These are phyloP conservation scores for Ganoderma lucidum DNA, from an alignment of 1,284 basidiomycete genomes.

Conservation along the genomic window DNA sequence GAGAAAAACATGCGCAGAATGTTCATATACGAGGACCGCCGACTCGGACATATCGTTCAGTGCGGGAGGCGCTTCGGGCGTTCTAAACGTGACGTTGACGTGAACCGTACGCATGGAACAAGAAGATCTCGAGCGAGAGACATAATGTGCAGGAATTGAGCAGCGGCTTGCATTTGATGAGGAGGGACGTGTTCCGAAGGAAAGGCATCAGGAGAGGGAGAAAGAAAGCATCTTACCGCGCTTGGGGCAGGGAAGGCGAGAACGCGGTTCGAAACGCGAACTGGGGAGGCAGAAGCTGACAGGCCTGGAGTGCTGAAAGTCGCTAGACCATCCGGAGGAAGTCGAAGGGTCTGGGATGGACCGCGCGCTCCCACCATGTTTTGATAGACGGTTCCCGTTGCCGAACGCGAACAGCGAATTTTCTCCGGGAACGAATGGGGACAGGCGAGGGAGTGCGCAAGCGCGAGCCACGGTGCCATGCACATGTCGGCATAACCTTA, in stretches of 20 bases:
- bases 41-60: conserved; percentile 22
- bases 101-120: conserved; percentile 19
- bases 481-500: conserved; percentile 20
- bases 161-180: conserved; percentile 26
- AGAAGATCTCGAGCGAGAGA: conserved; percentile 21
- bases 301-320: conserved; percentile 29
- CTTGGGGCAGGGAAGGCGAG: conserved; percentile 21
- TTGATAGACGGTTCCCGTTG: conserved; percentile 24
- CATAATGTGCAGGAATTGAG: conserved; percentile 19
- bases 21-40: conserved; percentile 25
- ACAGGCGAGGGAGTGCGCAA: conserved; percentile 1
- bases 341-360: conserved; percentile 25
- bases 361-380: conserved; percentile 27
- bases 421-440: conserved; percentile 30
- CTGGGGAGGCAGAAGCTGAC: conserved; percentile 18
- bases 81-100: conserved; percentile 18
- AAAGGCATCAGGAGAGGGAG: conserved; percentile 23
- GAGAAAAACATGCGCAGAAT: conserved; percentile 27
- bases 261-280: conserved; percentile 6
- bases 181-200: conserved; percentile 20
- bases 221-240: conserved; percentile 20
- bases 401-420: conserved; percentile 28
- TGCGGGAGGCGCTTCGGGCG: conserved; percentile 17
- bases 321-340: conserved; percentile 29
- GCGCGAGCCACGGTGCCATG: conserved; percentile 13